Base-by-base conservation (phyloP, 345 rosid genomes). In the Fremontodendron californicum region DNA sequence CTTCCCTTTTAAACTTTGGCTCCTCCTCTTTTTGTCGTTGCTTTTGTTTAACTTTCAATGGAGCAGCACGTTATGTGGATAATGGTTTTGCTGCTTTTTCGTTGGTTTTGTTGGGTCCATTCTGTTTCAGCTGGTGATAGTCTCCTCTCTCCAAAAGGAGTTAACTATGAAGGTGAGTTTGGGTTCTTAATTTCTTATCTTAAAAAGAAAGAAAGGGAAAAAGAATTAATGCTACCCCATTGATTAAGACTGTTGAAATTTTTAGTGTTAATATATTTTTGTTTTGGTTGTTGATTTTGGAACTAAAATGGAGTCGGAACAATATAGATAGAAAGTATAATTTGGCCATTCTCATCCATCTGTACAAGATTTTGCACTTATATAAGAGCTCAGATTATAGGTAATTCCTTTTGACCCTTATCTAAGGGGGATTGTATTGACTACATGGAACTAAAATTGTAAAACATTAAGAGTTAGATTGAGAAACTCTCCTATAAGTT, bases 131-230 rank as follows among this genome's bases (percentile, higher is more conserved):
- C 89, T 2, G 77, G 90, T 51, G 92, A 87, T 65, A 86, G 89
- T 80, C 91, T 92, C 62, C 96, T 93, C 39, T 95, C 99, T 55
- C 99, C 99, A 9, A 93, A 95, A 79, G 98, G 98, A 62, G 98
- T 95, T 33, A 95, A 93, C 86, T 93, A 76, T 80, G 99, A 93
- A 92, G 99, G 99, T 92, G 37, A n/a, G 19, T 12, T 60, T 51
- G 18, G 23, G 51, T 46, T 43, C 66, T n/a, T 21, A 18, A 40
- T 42, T n/a, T 62, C 67, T 33, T 33, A 33, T 33, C 35, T 31
- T 62, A 31, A 60, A 60, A 29, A 29, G 1, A 19, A 60, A 67
- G 29, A n/a, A 39, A 19, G 10, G 16, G 29, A 66, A 42, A 42
- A 6, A 5, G n/a, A n/a, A n/a, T n/a, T 9, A 55, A 16, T 15